phyloP scores from a whole-genome alignment of 495 filamentous ascomycete genomes.

The Daldinia childiae region DNA sequence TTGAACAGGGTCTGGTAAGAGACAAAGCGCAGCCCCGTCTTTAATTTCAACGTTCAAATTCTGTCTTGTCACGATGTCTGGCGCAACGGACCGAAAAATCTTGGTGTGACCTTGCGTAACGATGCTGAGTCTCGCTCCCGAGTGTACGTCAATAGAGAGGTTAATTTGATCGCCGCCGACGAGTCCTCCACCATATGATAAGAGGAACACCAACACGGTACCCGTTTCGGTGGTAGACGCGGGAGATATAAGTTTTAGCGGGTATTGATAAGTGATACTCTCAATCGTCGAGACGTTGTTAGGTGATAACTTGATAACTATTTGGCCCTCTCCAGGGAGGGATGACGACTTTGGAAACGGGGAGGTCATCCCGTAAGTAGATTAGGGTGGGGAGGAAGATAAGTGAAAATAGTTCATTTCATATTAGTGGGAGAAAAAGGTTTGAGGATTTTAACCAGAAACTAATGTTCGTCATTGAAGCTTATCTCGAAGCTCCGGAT shows the following conservation, averaged over 20 bases:
- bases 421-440: constrained; percentile 7
- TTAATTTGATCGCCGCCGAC: constrained; percentile 85
- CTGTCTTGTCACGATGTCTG: constrained; percentile 72
- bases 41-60: constrained; percentile 69
- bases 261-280: constrained; percentile 87
- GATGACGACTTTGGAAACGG: constrained; percentile 77
- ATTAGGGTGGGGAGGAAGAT: neutral
- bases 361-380: constrained; percentile 53
- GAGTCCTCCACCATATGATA: constrained; percentile 94
- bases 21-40: constrained; percentile 74
- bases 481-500: constrained; percentile 14
- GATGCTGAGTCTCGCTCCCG: constrained; percentile 74
- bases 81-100: constrained; percentile 80
- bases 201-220: constrained; percentile 80
- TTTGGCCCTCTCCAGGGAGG: constrained; percentile 77
- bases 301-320: constrained; percentile 77
- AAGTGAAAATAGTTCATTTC: constrained; percentile 5
- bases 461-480: constrained; percentile 22
- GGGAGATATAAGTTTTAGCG: constrained; percentile 88
- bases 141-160: constrained; percentile 72
- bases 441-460: neutral
- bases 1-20: constrained; percentile 94
- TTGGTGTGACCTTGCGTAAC: constrained; percentile 97
- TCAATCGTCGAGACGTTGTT: constrained; percentile 75
- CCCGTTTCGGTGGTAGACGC: constrained; percentile 59